Evolutionary conservation across 1,284 basidiomycete genomes (phyloP), one percentile per base, ranked within the genome.

Genomic region (Puccinia hordei): DNA sequence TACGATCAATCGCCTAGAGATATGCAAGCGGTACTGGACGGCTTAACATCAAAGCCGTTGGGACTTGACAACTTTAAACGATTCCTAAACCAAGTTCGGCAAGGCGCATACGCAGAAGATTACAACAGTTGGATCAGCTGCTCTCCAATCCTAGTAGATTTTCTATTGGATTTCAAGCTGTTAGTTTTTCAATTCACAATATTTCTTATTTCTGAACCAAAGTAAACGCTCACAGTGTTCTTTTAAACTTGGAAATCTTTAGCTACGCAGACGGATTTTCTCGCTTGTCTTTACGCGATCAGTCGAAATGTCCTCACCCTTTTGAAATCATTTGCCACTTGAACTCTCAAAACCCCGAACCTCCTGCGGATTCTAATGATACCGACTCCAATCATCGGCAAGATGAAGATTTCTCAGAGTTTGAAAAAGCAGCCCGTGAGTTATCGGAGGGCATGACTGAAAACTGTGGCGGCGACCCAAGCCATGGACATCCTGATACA

Each of bases 261-360:
- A 77, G 74, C 49, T 77, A 77, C 15, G 61, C 74, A 5, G 74
- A 77, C 61, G 49, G 33, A 13, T 77, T 77, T 68, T 27, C 66
- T 22, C 76, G 65, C 3, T 33, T 55, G 55, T 55, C 76, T 15
- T 24, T 68, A 17, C 65, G 51, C 33, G 44, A 68, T 8, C 61
- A 77, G 38, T 65, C 74, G 33, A 22, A 66, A 57, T 57, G 63
- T 38, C 76, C 76, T 24, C 76, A 78, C 55, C 76, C 76, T 38
- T 78, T 78, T 38, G 76, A 78, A 69, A 78, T 78, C 38, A 78
- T 78, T 57, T 71, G 76, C 27, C 27, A 30, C 17, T 41, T 78
- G 46, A 71, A 78, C 55, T 65, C 74, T 13, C 61, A 38, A 61
- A 30, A 24, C n/a, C 63, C 27, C 9, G 22, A 77, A 46, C 35